Conservation (phyloP, 2,329 filamentous ascomycete genomes). For the Pseudogymnoascus sp. region DNA sequence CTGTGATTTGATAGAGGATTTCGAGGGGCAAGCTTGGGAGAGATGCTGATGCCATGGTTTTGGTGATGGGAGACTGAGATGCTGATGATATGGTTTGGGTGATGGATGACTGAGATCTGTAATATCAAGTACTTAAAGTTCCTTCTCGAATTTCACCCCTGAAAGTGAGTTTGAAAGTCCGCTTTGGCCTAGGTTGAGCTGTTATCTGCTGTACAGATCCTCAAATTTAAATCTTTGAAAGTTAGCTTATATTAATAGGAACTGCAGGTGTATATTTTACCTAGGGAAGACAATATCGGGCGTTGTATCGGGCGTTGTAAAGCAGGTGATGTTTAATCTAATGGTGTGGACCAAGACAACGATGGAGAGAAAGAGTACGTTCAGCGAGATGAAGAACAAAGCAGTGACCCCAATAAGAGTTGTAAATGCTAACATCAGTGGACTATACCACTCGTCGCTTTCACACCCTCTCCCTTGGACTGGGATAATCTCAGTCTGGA, state of each 20-base stretch:
- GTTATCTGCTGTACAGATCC: not conserved
- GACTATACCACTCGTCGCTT: not conserved
- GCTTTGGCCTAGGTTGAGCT: not conserved
- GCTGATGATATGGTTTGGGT: not conserved
- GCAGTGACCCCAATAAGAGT: not conserved
- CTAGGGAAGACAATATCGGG: not conserved
- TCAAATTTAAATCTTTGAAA: not conserved
- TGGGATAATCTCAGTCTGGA: not conserved
- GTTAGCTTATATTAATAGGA: not conserved
- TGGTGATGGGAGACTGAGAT: not conserved
- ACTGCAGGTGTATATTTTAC: not conserved
- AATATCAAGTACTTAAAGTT: no score
- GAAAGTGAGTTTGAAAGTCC: not conserved
- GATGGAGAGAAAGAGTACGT: not conserved
- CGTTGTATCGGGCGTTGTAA: no score
- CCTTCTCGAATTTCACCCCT: no score
- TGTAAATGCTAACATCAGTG: not conserved
- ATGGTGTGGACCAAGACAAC: not conserved
- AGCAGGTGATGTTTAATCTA: not conserved
- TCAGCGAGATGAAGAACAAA: not conserved
- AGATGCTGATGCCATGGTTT: not conserved
- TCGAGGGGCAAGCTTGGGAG: not conserved
- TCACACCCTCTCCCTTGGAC: not conserved
- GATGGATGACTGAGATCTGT: no score
- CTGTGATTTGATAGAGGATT: not conserved